Evolutionary conservation across 2,329 filamentous ascomycete genomes (phyloP).

Genomic region (Penicillium sp.): DNA sequence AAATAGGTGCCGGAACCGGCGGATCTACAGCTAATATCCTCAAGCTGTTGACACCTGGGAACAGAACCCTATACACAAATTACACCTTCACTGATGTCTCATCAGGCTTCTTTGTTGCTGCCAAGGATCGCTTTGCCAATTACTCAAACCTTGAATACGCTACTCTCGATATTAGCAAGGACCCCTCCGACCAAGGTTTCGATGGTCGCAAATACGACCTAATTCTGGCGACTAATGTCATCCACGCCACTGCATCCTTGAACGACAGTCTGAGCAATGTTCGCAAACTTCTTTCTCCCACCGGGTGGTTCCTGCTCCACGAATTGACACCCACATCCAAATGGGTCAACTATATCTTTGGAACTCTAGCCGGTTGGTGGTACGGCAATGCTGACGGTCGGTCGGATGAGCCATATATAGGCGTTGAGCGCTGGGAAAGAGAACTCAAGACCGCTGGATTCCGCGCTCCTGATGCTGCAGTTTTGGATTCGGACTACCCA

Average conservation of each 20-base stretch:
- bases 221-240: conserved; percentile 36
- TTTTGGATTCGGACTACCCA: conserved; percentile 9
- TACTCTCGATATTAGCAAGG: conserved; percentile 33
- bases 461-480: conserved; percentile 4
- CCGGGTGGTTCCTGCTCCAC: conserved; percentile 48
- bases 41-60: conserved; percentile 4
- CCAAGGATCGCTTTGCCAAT: conserved; percentile 23
- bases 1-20: conserved; percentile 34
- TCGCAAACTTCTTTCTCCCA: conserved; percentile 36
- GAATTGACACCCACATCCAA: conserved; percentile 37
- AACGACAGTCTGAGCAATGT: conserved; percentile 29
- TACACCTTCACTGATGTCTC: conserved; percentile 37
- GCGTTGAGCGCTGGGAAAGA: conserved; percentile 16
- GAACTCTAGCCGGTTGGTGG: conserved; percentile 45
- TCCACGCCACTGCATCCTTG: conserved; percentile 26
- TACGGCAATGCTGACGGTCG: conserved; percentile 25
- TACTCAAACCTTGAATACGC: conserved; percentile 31
- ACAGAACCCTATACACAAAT: conserved; percentile 17
- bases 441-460: conserved; percentile 24
- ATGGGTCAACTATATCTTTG: conserved; percentile 31
- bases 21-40: conserved; percentile 25
- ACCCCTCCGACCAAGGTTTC: conserved; percentile 33
- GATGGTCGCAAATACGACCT: conserved; percentile 32
- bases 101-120: conserved; percentile 29
- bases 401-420: conserved; percentile 21